Conservation (phyloP, 208 protist genomes). For the Trypanosoma conorhini region DNA sequence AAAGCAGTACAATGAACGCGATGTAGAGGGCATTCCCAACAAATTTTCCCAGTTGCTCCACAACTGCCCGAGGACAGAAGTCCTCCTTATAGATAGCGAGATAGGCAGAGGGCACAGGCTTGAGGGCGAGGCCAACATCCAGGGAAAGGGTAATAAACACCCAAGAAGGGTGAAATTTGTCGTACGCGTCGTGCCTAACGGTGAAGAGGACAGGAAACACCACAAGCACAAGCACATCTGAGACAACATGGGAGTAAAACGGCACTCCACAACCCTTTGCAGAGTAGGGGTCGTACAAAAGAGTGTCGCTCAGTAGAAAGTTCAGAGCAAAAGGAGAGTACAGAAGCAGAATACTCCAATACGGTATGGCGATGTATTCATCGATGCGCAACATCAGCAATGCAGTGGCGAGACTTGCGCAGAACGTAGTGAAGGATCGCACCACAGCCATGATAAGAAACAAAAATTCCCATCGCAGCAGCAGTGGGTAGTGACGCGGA, state of each 20-base stretch:
- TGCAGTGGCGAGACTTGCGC: neutral
- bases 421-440: neutral
- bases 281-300: slow-evolving; percentile 22
- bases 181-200: neutral
- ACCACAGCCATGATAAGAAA: neutral
- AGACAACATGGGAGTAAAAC: slow-evolving; percentile 2
- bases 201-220: slow-evolving; percentile 18
- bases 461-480: neutral
- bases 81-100: neutral
- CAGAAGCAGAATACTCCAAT: neutral
- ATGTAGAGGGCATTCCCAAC: slow-evolving; percentile 1
- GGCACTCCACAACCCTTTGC: slow-evolving; percentile 2
- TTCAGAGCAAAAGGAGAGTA: slow-evolving; percentile 11
- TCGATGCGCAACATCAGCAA: slow-evolving; percentile 16
- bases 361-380: slow-evolving; percentile 7
- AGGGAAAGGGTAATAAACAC: slow-evolving; percentile 7
- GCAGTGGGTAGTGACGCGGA: slow-evolving; percentile 17
- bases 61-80: neutral
- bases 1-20: slow-evolving; percentile 8
- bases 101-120: neutral
- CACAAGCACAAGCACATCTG: slow-evolving; percentile 6
- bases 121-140: slow-evolving; percentile 2
- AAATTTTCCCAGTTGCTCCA: neutral
- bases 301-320: neutral
- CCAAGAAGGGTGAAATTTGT: slow-evolving; percentile 18